Base-by-base conservation (phyloP, 1,139 yeast genomes). In the Blastobotrys apis region DNA sequence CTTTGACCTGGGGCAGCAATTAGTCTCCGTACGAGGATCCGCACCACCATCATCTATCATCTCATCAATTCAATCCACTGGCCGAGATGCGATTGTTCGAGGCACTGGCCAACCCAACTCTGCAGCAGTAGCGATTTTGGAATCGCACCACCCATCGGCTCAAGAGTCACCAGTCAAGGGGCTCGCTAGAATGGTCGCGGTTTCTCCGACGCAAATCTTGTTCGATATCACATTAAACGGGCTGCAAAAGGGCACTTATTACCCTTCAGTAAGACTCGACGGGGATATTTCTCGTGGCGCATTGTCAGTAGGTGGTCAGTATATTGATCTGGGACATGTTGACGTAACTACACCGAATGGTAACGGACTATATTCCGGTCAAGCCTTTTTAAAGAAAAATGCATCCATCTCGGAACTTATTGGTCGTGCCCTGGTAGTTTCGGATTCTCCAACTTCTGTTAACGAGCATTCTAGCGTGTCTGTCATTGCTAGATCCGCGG, bases 401-500 rank as follows among this genome's bases (percentile, higher is more conserved):
- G 39, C 85, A 43, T 66, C 72, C 16, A 74, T 88, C 23, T 61
- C 71, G 48, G 82, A 82, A 33, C 65, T 88, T 42, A 85, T 90
- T 53, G 97, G 97, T 10, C 73, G 97, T 50, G 78, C 92, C 21
- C 71, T 92, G 44, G 80, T 84, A 1, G 75, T 90, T 39, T 73
- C 80, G 19, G 42, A 45, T 38, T 44, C 43, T 41, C 50, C 49
- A 27, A 63, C 66, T 23, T 63, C 65, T 19, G 63, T 68, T 39
- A 70, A 71, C 31, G 60, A 67, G 37, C 59, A 60, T 12, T 75
- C 81, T 4, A 69, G 81, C 41, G 85, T 78, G 40, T 97, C 97
- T 20, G 95, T 92, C 23, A 79, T 92, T 62, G 97, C 97, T 2
- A 77, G 97, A 59, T 84, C 95, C 57, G 97, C 98, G 1, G 98